phyloP scores from a whole-genome alignment of 2,329 filamentous ascomycete genomes.

The Diaporthe sp. region DNA sequence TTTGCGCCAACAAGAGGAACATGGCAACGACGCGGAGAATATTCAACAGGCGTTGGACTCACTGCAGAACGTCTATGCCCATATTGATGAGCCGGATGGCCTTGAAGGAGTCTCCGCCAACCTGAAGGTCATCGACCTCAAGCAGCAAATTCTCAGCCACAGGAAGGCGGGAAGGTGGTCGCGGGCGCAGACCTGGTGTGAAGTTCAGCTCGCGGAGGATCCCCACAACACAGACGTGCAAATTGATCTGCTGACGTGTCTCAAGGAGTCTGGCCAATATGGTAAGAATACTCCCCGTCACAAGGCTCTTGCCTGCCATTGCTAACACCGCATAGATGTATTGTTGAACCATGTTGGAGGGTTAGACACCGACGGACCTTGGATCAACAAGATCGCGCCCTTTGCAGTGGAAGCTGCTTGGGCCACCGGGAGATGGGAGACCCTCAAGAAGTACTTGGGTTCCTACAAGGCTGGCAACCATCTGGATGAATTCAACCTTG shows the following conservation, averaged over 20 bases:
- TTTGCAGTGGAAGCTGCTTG: conserved; percentile 94
- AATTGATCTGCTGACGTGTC: conserved; percentile 85
- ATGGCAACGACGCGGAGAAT: conserved; percentile 62
- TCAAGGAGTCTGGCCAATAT: conserved; percentile 96
- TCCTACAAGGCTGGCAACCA: conserved; percentile 64
- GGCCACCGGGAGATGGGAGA: conserved; percentile 87
- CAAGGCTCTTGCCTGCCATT: background rate
- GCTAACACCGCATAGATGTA: conserved; percentile 69
- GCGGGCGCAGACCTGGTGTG: conserved; percentile 97
- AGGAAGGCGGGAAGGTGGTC: conserved; percentile 94
- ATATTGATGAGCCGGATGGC: conserved; percentile 97
- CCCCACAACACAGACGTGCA: conserved; percentile 84
- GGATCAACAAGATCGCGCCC: conserved; percentile 76
- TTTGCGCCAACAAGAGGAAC: conserved; percentile 67
- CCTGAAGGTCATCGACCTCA: conserved; percentile 87
- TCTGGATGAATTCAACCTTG: conserved; percentile 83
- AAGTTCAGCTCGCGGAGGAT: conserved; percentile 85
- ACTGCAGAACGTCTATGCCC: conserved; percentile 93
- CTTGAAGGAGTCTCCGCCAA: conserved; percentile 94
- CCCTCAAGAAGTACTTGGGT: conserved; percentile 76
- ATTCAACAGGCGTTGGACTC: conserved; percentile 79
- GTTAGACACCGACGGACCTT: conserved; percentile 69
- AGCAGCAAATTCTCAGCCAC: conserved; percentile 94
- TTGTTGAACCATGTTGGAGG: conserved; percentile 89
- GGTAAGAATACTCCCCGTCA: conserved; percentile 64